A percentile compares a stretch with the other conserved stretches of the same genome.
phyloP scores from a whole-genome alignment of 179 eudicot genomes.

The Vitellaria paradoxa region DNA sequence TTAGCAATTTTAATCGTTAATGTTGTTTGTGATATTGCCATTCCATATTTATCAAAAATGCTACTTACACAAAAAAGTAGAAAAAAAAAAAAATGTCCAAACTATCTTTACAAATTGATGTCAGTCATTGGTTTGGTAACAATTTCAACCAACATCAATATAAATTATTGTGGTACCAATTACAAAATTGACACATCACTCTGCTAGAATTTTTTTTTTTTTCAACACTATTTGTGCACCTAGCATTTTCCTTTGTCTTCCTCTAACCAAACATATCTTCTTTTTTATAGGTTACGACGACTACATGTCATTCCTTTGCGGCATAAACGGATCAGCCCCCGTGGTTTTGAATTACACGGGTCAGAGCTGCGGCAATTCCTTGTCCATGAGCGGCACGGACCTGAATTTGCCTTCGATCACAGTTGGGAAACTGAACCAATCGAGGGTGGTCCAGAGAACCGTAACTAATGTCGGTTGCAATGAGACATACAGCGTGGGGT shows the following conservation, averaged over 20 bases:
- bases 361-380: constrained; percentile 52
- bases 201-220: too few relatives aligned
- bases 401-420: constrained; percentile 91
- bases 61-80: too few relatives aligned
- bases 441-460: constrained; percentile 56
- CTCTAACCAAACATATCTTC: background rate
- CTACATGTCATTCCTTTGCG: constrained; percentile 82
- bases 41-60: too few relatives aligned
- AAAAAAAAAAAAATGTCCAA: too few relatives aligned
- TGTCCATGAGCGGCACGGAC: constrained; percentile 49
- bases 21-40: too few relatives aligned
- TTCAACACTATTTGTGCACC: too few relatives aligned
- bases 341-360: constrained; percentile 82
- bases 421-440: constrained; percentile 63
- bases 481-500: constrained; percentile 73
- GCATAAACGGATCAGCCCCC: constrained; percentile 81
- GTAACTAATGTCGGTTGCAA: constrained; percentile 60
- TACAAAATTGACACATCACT: too few relatives aligned
- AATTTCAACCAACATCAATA: too few relatives aligned
- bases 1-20: too few relatives aligned
- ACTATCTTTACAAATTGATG: too few relatives aligned
- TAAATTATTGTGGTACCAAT: too few relatives aligned
- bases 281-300: constrained; percentile 62
- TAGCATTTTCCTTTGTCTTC: background rate
- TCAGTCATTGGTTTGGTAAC: too few relatives aligned